Percentiles rank a stretch among this genome's conserved stretches.
phyloP scores from a whole-genome alignment of 139 green algal species.

The Tetraselmis chui region DNA sequence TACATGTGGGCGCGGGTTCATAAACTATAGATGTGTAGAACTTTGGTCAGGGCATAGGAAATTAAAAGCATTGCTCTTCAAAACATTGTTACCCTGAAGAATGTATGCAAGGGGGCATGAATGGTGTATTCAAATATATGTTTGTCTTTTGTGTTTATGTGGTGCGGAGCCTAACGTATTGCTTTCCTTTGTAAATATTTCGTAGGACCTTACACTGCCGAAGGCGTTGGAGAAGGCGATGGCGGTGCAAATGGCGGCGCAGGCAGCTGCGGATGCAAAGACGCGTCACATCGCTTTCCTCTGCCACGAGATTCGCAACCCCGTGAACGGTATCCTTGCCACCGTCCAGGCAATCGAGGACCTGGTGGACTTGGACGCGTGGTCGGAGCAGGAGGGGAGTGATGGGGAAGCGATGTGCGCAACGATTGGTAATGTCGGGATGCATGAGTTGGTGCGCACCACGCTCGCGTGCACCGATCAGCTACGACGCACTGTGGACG shows the following conservation, averaged over 20 bases:
- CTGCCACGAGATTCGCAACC: constrained; percentile 35
- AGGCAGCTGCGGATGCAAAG: constrained; percentile 20
- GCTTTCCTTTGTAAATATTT: no score
- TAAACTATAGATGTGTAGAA: not conserved
- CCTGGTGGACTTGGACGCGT: not conserved
- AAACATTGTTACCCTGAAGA: not conserved
- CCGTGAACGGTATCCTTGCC: constrained; percentile 29
- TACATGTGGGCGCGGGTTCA: no score
- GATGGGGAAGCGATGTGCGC: constrained; percentile 14
- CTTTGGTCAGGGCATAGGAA: no score
- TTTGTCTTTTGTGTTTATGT: not conserved
- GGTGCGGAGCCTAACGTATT: no score
- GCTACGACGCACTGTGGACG: constrained; percentile 18
- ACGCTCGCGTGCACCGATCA: constrained; percentile 18
- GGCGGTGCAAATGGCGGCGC: constrained; percentile 15
- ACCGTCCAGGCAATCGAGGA: constrained; percentile 23
- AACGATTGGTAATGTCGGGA: constrained; percentile 10
- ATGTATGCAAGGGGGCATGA: no score
- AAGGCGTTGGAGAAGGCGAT: constrained; percentile 22
- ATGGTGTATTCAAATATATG: not conserved
- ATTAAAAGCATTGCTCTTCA: not conserved
- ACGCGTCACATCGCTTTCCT: constrained; percentile 21
- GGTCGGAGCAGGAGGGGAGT: constrained; percentile 22
- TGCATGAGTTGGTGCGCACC: constrained; percentile 11
- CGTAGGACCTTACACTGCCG: constrained; percentile 20